Conservation (phyloP, 441 rosid genomes). For the Gossypium laxum region DNA sequence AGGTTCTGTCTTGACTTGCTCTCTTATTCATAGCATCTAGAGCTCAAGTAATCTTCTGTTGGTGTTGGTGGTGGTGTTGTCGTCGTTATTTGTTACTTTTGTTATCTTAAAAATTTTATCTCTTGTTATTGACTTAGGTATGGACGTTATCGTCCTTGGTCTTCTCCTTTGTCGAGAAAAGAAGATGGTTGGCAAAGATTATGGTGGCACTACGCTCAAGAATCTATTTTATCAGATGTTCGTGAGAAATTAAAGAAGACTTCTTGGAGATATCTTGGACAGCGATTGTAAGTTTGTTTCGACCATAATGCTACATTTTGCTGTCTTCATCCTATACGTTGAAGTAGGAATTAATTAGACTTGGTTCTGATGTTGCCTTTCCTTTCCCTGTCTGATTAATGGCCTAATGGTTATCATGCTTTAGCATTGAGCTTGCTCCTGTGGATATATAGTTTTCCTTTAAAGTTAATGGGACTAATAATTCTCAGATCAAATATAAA, state of each 20-base stretch:
- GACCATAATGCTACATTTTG: neutral
- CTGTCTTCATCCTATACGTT: neutral
- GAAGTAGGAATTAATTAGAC: neutral
- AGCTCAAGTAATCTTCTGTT: neutral
- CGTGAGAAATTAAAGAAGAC: conserved; percentile 62
- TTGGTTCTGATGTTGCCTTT: conserved; percentile 3
- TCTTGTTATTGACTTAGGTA: conserved; percentile 42
- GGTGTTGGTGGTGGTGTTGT: neutral
- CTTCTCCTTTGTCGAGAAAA: conserved; percentile 45
- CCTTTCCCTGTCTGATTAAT: conserved; percentile 2
- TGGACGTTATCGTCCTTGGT: conserved; percentile 83
- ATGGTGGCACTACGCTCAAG: conserved; percentile 91
- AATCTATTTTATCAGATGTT: conserved; percentile 66
- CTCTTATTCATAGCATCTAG: neutral
- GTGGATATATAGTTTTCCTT: neutral
- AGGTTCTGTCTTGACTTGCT: neutral
- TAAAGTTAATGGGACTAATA: neutral
- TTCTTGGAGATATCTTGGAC: conserved; percentile 80
- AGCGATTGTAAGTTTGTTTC: conserved; percentile 55
- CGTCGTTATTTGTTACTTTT: neutral
- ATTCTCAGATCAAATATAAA: neutral
- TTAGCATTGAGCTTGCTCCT: neutral
- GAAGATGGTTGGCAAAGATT: conserved; percentile 64
- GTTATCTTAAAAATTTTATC: neutral
- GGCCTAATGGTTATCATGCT: neutral